Evolutionary conservation across 257 asterid genomes (phyloP).

Genomic region (Penstemon davidsonii): DNA sequence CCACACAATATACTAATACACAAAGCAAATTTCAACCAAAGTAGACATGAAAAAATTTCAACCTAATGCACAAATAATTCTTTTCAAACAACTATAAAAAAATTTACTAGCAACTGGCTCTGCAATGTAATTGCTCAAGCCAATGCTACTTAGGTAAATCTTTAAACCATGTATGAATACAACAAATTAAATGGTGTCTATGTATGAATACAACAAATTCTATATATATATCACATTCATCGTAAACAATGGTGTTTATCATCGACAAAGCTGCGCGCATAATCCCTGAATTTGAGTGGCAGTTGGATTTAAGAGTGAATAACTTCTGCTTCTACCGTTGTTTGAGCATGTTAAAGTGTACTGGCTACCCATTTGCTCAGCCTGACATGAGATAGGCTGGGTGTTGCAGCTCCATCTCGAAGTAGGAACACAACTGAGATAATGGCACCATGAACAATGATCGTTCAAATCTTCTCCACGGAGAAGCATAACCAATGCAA

Average conservation of each 20-base stretch:
- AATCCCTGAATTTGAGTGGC: conserved; percentile 68
- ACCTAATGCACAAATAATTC: too few species aligned
- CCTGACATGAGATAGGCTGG: conserved; percentile 66
- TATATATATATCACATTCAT: neutral
- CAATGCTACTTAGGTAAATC: neutral
- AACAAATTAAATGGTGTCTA: conserved; percentile 11
- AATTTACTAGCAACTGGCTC: conserved; percentile 9
- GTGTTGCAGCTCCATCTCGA: conserved; percentile 82
- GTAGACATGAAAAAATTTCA: too few species aligned
- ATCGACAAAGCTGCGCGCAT: conserved; percentile 75
- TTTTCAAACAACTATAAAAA: neutral
- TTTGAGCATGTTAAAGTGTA: conserved; percentile 68
- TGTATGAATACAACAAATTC: neutral
- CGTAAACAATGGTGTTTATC: conserved; percentile 20
- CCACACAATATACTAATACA: too few species aligned
- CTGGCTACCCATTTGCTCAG: conserved; percentile 65
- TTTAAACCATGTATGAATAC: conserved; percentile 11
- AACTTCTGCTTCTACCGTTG: conserved; percentile 53
- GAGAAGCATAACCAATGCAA: conserved; percentile 72
- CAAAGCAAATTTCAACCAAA: too few species aligned
- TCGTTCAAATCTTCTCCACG: conserved; percentile 84
- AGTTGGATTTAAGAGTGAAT: conserved; percentile 46
- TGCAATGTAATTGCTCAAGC: neutral
- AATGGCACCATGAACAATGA: conserved; percentile 90
- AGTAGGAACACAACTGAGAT: conserved; percentile 85